phyloP scores from a whole-genome alignment of 352 stramenopile genomes.

The Phytophthora pinifolia region DNA sequence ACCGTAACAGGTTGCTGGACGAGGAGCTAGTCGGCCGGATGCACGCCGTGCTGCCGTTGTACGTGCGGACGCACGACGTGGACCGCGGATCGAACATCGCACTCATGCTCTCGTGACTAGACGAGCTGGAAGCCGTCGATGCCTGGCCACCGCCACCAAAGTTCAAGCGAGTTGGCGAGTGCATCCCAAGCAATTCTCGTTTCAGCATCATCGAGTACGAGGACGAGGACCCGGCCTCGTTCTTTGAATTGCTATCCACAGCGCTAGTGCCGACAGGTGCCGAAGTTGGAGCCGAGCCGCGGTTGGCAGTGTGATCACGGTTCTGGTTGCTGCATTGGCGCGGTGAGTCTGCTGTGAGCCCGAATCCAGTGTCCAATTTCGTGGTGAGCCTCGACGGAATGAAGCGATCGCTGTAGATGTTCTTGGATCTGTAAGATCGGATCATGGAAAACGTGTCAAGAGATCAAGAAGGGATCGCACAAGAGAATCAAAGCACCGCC shows the following conservation, averaged over 20 bases:
- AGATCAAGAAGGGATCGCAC: not conserved
- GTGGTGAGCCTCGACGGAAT: conserved; percentile 76
- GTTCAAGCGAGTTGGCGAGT: conserved; percentile 41
- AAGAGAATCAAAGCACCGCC: not conserved
- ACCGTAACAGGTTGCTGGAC: conserved; percentile 72
- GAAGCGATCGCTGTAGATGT: conserved; percentile 89
- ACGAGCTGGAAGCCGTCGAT: conserved; percentile 18
- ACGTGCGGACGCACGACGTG: conserved; percentile 29
- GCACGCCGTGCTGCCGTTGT: conserved; percentile 32
- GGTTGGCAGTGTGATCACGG: conserved; percentile 5
- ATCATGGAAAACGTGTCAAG: conserved; percentile 6
- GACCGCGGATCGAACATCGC: conserved; percentile 30
- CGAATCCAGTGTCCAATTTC: conserved; percentile 77
- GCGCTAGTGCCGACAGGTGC: conserved; percentile 1
- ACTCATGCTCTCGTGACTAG: conserved; percentile 27
- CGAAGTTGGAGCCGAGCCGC: conserved; percentile 4
- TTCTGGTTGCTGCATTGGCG: conserved; percentile 33
- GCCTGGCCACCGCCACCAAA: conserved; percentile 15
- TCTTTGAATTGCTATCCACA: conserved; percentile 24
- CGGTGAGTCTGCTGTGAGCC: conserved; percentile 51
- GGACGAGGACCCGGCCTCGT: conserved; percentile 26
- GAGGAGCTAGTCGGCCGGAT: conserved; percentile 31
- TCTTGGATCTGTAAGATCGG: conserved; percentile 45
- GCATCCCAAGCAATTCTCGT: conserved; percentile 71
- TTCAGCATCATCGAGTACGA: conserved; percentile 80